These are phyloP conservation scores for Rhizophagus sp. DNA, from an alignment of 192 early-diverging fungal species.

Conservation along the genomic window DNA sequence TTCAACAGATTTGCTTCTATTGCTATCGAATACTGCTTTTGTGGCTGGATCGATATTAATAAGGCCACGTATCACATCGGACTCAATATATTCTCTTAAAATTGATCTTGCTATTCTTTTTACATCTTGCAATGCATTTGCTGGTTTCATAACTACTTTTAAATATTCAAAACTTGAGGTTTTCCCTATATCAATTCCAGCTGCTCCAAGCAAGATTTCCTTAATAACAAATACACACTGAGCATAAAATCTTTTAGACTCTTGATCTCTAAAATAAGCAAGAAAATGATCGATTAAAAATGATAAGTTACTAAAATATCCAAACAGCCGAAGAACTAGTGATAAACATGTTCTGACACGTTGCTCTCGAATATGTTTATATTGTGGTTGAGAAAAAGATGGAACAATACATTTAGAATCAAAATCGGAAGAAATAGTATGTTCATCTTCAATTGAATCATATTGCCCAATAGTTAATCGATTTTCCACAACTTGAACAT, in stretches of 20 bases:
- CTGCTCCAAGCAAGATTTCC: slow-evolving; percentile 37
- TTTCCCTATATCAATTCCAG: neutral
- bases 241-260: slow-evolving; percentile 23
- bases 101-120: slow-evolving; percentile 27
- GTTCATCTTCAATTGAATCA: slow-evolving; percentile 7
- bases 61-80: neutral
- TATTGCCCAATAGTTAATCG: slow-evolving; percentile 13
- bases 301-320: slow-evolving; percentile 31
- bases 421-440: neutral
- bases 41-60: neutral
- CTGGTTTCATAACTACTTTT: neutral
- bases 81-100: slow-evolving; percentile 31
- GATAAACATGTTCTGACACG: slow-evolving; percentile 20
- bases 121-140: slow-evolving; percentile 19
- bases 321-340: slow-evolving; percentile 35
- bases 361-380: slow-evolving; percentile 37
- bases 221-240: slow-evolving; percentile 40
- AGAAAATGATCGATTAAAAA: slow-evolving; percentile 41
- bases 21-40: neutral
- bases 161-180: neutral
- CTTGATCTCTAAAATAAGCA: slow-evolving; percentile 25
- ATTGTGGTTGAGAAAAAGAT: slow-evolving; percentile 34
- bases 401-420: neutral
- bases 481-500: slow-evolving; percentile 38
- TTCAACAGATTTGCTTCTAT: neutral